Evolutionary conservation across 2,329 filamentous ascomycete species (phyloP), one percentile per base, ranked within the genome.

Genomic region (Sphaerostilbella broomeana): DNA sequence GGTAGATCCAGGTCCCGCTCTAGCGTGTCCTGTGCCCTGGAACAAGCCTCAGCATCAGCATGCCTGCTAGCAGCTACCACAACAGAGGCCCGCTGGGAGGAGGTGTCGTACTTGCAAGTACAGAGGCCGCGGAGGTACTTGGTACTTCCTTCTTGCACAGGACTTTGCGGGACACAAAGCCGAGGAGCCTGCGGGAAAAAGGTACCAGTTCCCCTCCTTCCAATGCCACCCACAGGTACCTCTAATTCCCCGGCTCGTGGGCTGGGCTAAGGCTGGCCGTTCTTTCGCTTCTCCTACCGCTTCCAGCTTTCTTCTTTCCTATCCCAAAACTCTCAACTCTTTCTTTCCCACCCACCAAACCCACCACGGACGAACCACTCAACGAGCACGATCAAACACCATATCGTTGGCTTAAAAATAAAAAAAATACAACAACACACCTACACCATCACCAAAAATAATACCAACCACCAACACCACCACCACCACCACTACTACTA

Each of bases 1-100:
- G 36, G 41, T 30, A 40, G 41, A 43, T 43, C 40, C 41, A 43
- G 41, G 41, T 32, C 41, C 40, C 41, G 41, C 41, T 37, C 41
- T 43, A 43, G 41, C 36, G 41, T 31, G 26, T 39, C 25, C 26
- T 43, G 25, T 43, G 41, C 41, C 41, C 41, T 43, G 41, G 41
- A 43, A 43, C 11, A 21, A 31, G 22, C 22, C 28, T n/a, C n/a
- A n/a, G n/a, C n/a, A n/a, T n/a, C n/a, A n/a, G n/a, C n/a, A n/a
- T n/a, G n/a, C n/a, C n/a, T n/a, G n/a, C n/a, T n/a, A n/a, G n/a
- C n/a, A n/a, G n/a, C n/a, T n/a, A 25, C 21, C 29, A 35, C 33
- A 21, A 33, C 26, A 42, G 12, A 42, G 33, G 39, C 39, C 39
- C 33, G n/a, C n/a, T n/a, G n/a, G n/a, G n/a, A n/a, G n/a, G n/a